Conservation (phyloP, 1,284 basidiomycete genomes). For the Pseudozyma hubeiensis region DNA sequence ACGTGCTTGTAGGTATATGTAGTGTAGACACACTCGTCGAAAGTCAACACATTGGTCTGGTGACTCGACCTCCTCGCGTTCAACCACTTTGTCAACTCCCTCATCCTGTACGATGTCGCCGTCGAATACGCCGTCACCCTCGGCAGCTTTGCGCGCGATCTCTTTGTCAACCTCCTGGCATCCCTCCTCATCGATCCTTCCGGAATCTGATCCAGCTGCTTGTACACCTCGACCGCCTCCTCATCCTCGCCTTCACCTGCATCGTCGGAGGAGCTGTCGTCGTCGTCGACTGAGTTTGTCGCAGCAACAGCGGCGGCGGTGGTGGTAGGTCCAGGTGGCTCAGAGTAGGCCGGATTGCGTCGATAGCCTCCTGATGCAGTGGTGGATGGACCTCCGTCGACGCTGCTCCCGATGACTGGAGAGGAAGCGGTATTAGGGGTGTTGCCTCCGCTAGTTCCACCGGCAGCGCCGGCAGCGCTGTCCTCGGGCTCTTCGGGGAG, state of each 20-base stretch:
- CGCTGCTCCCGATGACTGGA: slow-evolving; percentile 18
- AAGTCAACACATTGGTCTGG: slow-evolving; percentile 73
- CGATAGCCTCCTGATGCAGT: slow-evolving; percentile 13
- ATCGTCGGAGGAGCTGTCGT: slow-evolving; percentile 47
- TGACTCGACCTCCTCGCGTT: slow-evolving; percentile 83
- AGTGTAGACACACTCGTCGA: slow-evolving; percentile 68
- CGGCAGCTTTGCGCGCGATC: slow-evolving; percentile 91
- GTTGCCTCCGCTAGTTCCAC: slow-evolving; percentile 25
- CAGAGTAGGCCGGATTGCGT: slow-evolving; percentile 23
- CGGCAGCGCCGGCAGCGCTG: slow-evolving; percentile 39
- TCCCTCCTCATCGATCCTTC: slow-evolving; percentile 92
- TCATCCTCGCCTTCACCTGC: slow-evolving; percentile 57
- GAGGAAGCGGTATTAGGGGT: slow-evolving; percentile 37
- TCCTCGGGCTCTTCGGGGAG: slow-evolving; percentile 88
- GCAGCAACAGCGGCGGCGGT: slow-evolving; percentile 18
- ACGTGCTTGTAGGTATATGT: slow-evolving; percentile 67
- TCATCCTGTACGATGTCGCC: slow-evolving; percentile 89
- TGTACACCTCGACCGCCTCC: slow-evolving; percentile 52
- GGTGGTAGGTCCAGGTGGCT: slow-evolving; percentile 21
- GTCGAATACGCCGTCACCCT: slow-evolving; percentile 95
- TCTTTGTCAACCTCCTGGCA: slow-evolving; percentile 88
- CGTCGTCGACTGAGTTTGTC: slow-evolving; percentile 38
- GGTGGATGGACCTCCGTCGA: not conserved
- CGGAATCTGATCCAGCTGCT: slow-evolving; percentile 75
- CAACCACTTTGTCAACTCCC: slow-evolving; percentile 87